These are phyloP conservation scores for Komagataea norvegica DNA, from an alignment of 1,139 yeast genomes.

Conservation along the genomic window DNA sequence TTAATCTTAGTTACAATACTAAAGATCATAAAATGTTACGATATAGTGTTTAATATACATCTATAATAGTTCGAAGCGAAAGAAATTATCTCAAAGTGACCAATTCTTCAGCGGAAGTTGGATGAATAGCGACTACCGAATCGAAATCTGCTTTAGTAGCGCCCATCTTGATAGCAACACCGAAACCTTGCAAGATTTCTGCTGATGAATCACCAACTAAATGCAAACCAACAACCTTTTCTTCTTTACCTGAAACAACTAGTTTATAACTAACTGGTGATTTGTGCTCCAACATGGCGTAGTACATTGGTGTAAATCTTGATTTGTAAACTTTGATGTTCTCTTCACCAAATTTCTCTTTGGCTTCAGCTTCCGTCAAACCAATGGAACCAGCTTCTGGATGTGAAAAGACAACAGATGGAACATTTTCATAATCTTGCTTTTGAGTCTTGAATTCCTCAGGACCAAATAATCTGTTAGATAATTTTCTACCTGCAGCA, in stretches of 20 bases:
- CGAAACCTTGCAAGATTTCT: constrained; percentile 96
- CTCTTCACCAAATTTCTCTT: constrained; percentile 71
- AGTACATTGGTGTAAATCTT: constrained; percentile 86
- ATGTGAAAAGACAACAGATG: constrained; percentile 90
- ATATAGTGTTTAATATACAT: too few species aligned
- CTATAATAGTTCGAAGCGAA: not conserved
- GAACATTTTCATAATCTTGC: constrained; percentile 80
- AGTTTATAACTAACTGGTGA: constrained; percentile 85
- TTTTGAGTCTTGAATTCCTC: constrained; percentile 59
- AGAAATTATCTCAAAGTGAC: constrained; percentile 54
- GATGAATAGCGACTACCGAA: constrained; percentile 95
- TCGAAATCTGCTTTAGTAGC: constrained; percentile 96
- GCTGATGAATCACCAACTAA: constrained; percentile 85
- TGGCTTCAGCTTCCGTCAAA: constrained; percentile 71
- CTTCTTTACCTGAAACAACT: constrained; percentile 72
- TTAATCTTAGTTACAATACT: too few species aligned
- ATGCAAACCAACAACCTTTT: constrained; percentile 93
- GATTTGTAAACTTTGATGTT: constrained; percentile 79
- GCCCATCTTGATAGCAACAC: constrained; percentile 96
- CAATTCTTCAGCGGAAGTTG: constrained; percentile 95
- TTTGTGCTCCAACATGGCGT: constrained; percentile 82
- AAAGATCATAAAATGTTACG: too few species aligned
- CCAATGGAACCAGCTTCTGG: constrained; percentile 98
- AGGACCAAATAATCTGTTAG: constrained; percentile 88
- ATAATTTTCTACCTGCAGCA: constrained; percentile 93